Base-by-base conservation (phyloP, 371 early-diverging fungal genomes). In the Conidiobolus incongruus region DNA sequence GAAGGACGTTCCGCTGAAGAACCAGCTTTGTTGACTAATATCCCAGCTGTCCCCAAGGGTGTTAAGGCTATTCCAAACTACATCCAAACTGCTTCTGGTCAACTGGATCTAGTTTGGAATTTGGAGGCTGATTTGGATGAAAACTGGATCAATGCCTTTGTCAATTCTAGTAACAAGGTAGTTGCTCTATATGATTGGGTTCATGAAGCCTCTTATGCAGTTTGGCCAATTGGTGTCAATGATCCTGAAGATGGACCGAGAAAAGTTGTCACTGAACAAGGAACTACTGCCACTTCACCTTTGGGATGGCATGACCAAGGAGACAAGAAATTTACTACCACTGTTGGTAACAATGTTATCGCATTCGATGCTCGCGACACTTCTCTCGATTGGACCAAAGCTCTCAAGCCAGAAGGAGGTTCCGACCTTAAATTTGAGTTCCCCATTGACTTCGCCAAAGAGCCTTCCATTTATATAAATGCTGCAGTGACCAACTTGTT, bases 401-500 rank as follows among this genome's bases (percentile, higher is more conserved):
- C 88, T 55, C 63, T 73, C 51, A 72, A 86, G 12, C 90, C 93
- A 3, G 63, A 65, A 30, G 65, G 68, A 20, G 66, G 62, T 35
- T 52, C 58, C 0, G 58, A 57, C 30, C 55, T 81, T 7, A 54
- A 55, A 3, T 92, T 92, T 56, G 76, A 88, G 57, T 90, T 70
- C 49, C 57, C 68, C 30, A 59, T 79, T 26, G 63, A 83, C 48
- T 59, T 87, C 46, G 56, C 49, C 11, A 60, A 62, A 21, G 60
- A 77, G 28, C 81, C 86, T 1, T 49, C 56, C 3, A 55, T 68
- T 6, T 90, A 92, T 52, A 54, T 81, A 28, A 81, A 92, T 50
- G 85, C 84, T 0, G 78, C 92, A 0, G 68, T 90, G 24, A 77
- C 86, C 46, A 89, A 94, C 58, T 54, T 89, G 39, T 94, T 94